phyloP scores from a whole-genome alignment of 441 rosid species.

The Cnidoscolus chayamansa region DNA sequence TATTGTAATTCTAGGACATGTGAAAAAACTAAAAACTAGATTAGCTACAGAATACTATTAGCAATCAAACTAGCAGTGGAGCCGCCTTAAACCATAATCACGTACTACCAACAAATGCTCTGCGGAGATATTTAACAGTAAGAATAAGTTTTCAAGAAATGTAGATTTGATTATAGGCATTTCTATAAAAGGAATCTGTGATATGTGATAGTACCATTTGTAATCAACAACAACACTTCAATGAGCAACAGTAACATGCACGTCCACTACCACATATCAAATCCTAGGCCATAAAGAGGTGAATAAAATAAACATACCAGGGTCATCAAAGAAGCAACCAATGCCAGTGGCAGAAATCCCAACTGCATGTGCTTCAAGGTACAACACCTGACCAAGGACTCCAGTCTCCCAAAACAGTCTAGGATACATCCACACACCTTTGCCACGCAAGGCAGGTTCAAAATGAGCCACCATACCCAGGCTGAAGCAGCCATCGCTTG shows the following conservation, averaged over 20 bases:
- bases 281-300: not conserved
- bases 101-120: not conserved
- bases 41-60: too few relatives aligned
- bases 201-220: not conserved
- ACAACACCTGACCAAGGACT: slow-evolving; percentile 77
- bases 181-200: not conserved
- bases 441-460: slow-evolving; percentile 50
- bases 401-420: slow-evolving; percentile 91
- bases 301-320: slow-evolving; percentile 38
- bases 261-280: not conserved
- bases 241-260: not conserved
- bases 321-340: slow-evolving; percentile 90
- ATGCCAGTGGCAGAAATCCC: slow-evolving; percentile 79
- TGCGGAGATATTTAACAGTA: not conserved
- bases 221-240: not conserved
- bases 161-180: not conserved
- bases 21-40: not conserved
- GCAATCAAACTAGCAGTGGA: too few relatives aligned
- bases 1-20: not conserved
- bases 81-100: not conserved
- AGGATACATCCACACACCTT: slow-evolving; percentile 83
- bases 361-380: slow-evolving; percentile 84
- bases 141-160: not conserved
- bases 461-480: slow-evolving; percentile 83
- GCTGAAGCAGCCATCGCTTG: slow-evolving; percentile 89